These are phyloP conservation scores for Mycena galopus DNA, from an alignment of 768 basidiomycete species.

Conservation along the genomic window DNA sequence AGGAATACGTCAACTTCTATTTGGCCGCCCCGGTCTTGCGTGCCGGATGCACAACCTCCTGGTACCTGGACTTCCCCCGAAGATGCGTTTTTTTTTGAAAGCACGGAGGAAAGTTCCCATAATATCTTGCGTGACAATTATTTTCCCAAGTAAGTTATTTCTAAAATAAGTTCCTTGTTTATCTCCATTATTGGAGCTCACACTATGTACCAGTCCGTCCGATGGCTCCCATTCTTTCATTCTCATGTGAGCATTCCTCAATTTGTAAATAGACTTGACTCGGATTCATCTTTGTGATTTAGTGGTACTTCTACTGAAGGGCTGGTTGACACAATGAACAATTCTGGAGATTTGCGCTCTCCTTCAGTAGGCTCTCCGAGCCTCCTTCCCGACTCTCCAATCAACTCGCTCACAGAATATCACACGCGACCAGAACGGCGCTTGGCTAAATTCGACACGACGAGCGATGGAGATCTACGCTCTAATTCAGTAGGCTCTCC, in stretches of 20 bases:
- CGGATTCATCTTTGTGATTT: not conserved
- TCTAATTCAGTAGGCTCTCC: too few species aligned
- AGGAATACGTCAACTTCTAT: too few species aligned
- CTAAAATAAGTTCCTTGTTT: not conserved
- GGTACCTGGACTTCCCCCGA: too few species aligned
- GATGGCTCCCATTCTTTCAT: not conserved
- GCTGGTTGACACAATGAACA: not conserved
- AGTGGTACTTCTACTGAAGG: not conserved
- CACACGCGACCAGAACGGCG: not conserved
- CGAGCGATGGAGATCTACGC: not conserved
- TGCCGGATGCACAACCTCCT: too few species aligned
- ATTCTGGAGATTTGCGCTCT: not conserved
- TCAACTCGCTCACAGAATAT: not conserved
- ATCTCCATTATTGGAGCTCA: not conserved
- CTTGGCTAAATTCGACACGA: not conserved
- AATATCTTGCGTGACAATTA: not conserved
- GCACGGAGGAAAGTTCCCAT: not conserved
- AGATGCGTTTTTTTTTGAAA: too few species aligned
- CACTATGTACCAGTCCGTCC: not conserved
- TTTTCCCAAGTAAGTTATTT: not conserved
- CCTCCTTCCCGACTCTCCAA: not conserved
- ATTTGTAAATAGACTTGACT: not conserved
- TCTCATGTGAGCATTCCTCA: not conserved
- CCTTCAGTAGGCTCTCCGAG: not conserved
- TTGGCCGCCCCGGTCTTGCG: too few species aligned